Base-by-base conservation (phyloP, 2,329 filamentous ascomycete species). In the Pseudonectria foliicola region DNA sequence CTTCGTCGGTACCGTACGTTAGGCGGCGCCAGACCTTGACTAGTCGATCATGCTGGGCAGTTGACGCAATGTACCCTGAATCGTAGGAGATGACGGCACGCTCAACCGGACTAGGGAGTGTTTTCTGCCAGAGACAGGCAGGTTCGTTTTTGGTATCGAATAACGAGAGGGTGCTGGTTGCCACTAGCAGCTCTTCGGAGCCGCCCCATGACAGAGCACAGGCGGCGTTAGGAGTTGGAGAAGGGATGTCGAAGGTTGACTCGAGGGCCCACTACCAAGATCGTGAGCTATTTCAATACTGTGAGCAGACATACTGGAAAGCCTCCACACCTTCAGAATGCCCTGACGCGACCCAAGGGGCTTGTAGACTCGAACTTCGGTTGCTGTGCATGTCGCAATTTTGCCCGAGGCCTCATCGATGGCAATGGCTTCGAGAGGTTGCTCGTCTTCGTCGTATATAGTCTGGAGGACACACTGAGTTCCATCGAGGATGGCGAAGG, bases 11-110 rank as follows among this genome's bases (percentile, higher is more conserved):
- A 11, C 87, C 87, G 55, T 90, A 95, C 7, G 83, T 84, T 15
- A 94, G 67, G 34, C 90, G 76, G 44, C 88, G 78, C 92, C 93
- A 98, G 50, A 96, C 75, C 63, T 98, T 96, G 46, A 94, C 80
- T 13, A 96, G 66, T 33, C 82, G 74, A 59, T 96, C 92, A 54
- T 85, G 77, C 32, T 71, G 67, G 27, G 87, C 84, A 10, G 84
- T 75, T 2, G 85, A 89, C 13, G 88, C 90, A 34, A 96, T 86
- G 41, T 94, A 79, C 13, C 81, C 80, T 10, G 86, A 89, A 57
- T 95, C 90, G 44, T 86, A 86, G 2, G 90, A 95, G 47, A 95
- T 79, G 7, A 73, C 68, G 3, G 88, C 88, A 38, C 82, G 75
- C 53, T 84, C 84, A 25, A 77, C 77, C 0, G 81, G 72, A 52